Percentiles rank a stretch among this genome's conserved stretches.
These are phyloP conservation scores for Saccharomycopsis sp. DNA, from an alignment of 805 yeast genomes.

Conservation along the genomic window DNA sequence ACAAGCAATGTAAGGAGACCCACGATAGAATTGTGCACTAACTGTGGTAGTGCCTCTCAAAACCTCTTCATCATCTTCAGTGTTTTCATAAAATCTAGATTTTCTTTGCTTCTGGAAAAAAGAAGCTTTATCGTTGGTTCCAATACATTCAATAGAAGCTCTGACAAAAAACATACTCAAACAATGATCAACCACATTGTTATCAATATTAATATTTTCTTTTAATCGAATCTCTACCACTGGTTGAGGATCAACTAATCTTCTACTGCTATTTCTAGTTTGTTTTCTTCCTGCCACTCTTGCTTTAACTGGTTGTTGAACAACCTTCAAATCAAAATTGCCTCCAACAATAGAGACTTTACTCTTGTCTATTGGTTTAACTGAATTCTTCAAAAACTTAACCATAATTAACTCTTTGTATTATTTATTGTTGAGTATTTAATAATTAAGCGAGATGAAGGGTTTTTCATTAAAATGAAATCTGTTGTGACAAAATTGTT, in stretches of 20 bases:
- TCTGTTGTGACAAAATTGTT: no score
- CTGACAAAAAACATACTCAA: constrained; percentile 16
- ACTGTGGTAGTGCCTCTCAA: constrained; percentile 18
- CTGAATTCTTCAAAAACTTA: constrained; percentile 16
- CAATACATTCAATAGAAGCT: constrained; percentile 17
- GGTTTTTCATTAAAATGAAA: no score
- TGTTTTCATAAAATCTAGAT: constrained; percentile 11
- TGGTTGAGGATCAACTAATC: constrained; percentile 19
- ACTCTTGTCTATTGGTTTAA: constrained; percentile 9
- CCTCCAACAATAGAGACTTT: constrained; percentile 3
- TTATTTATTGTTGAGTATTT: not conserved
- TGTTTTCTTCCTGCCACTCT: constrained; percentile 18
- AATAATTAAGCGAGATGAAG: no score
- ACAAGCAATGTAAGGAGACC: constrained; percentile 17
- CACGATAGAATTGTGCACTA: constrained; percentile 15
- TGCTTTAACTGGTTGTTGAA: constrained; percentile 19
- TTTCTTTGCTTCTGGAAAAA: constrained; percentile 18
- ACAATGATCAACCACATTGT: constrained; percentile 14
- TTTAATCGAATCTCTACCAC: constrained; percentile 15
- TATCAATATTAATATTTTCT: not conserved
- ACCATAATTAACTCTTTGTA: constrained; percentile 12
- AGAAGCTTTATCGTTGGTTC: constrained; percentile 7
- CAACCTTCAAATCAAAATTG: constrained; percentile 9
- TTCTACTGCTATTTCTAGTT: constrained; percentile 15
- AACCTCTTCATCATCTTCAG: constrained; percentile 12